Conservation (phyloP, 805 yeast genomes). For the Schwanniomyces polymorphus region DNA sequence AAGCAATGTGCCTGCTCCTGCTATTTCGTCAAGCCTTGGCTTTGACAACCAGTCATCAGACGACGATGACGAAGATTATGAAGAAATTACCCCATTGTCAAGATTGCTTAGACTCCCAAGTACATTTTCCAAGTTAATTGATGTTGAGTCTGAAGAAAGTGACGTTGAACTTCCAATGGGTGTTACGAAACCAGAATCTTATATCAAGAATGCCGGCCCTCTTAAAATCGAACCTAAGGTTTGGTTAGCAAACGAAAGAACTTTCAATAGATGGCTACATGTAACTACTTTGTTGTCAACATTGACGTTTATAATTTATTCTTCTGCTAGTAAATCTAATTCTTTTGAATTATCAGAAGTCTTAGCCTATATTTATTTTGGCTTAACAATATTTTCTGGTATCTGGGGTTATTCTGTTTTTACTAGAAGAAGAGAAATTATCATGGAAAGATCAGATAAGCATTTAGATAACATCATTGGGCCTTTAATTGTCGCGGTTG, state of each 20-base stretch:
- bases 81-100: slow-evolving; percentile 20
- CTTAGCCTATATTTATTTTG: slow-evolving; percentile 80
- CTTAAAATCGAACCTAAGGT: slow-evolving; percentile 95
- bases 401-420: slow-evolving; percentile 87
- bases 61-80: slow-evolving; percentile 34
- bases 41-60: slow-evolving; percentile 38
- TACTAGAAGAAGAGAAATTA: slow-evolving; percentile 66
- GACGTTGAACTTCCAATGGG: slow-evolving; percentile 88
- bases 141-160: slow-evolving; percentile 78
- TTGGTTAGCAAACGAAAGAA: slow-evolving; percentile 97
- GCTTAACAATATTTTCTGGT: slow-evolving; percentile 77
- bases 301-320: slow-evolving; percentile 80
- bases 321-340: slow-evolving; percentile 68
- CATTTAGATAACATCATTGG: slow-evolving; percentile 91
- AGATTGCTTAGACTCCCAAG: slow-evolving; percentile 25
- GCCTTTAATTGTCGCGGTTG: slow-evolving; percentile 75
- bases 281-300: slow-evolving; percentile 83
- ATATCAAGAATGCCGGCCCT: slow-evolving; percentile 87
- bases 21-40: neutral
- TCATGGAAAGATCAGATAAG: slow-evolving; percentile 77
- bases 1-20: neutral
- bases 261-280: slow-evolving; percentile 93
- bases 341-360: slow-evolving; percentile 61
- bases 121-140: slow-evolving; percentile 43
- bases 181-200: slow-evolving; percentile 74